phyloP scores from a whole-genome alignment of 345 rosid species.

The Eucalyptus rudis region DNA sequence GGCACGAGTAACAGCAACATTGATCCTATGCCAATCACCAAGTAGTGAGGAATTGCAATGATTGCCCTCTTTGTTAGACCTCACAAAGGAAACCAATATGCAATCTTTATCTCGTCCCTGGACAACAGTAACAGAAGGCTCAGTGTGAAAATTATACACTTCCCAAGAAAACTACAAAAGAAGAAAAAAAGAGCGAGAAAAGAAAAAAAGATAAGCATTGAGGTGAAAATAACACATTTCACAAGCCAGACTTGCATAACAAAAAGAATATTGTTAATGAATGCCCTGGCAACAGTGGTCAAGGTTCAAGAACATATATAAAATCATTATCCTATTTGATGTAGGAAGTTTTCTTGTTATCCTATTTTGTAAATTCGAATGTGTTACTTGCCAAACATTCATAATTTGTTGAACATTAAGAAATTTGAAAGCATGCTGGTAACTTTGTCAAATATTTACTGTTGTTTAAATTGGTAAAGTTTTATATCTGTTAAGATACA shows the following conservation, averaged over 20 bases:
- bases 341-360: neutral
- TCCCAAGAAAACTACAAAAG: neutral
- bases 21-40: constrained; percentile 96
- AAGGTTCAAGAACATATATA: neutral
- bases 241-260: neutral
- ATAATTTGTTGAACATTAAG: neutral
- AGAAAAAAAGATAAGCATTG: neutral
- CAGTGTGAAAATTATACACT: neutral
- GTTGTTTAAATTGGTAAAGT: neutral
- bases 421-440: neutral
- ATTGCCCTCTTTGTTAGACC: constrained; percentile 57
- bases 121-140: neutral
- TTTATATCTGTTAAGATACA: neutral
- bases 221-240: neutral
- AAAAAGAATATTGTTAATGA: neutral
- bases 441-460: neutral
- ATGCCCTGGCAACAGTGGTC: neutral
- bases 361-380: neutral
- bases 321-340: neutral
- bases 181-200: neutral
- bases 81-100: constrained; percentile 76
- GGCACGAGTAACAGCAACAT: constrained; percentile 88
- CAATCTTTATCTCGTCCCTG: constrained; percentile 98
- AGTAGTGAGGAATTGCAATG: constrained; percentile 55
- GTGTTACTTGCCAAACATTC: neutral